phyloP scores from a whole-genome alignment of 495 filamentous ascomycete species.

The Aspergillus panamensis region DNA sequence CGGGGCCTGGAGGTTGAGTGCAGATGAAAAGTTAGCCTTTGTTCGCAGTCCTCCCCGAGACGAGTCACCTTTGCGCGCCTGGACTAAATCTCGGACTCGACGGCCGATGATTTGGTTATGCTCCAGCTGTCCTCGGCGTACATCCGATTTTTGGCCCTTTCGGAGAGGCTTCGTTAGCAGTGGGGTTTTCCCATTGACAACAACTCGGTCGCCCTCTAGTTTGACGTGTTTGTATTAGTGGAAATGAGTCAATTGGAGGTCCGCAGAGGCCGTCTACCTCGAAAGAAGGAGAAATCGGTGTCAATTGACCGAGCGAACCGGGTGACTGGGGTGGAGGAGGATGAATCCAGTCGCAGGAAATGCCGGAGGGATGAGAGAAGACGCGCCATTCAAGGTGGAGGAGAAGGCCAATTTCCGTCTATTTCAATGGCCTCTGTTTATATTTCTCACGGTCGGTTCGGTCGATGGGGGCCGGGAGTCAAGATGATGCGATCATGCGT shows the following conservation, averaged over 20 bases:
- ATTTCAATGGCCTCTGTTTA: no score
- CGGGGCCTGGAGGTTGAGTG: slow-evolving; percentile 28
- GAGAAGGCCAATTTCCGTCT: not conserved
- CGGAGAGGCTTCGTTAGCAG: slow-evolving; percentile 51
- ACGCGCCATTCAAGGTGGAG: slow-evolving; percentile 34
- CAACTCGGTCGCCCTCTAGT: slow-evolving; percentile 56
- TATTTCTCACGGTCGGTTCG: no score
- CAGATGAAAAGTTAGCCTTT: not conserved
- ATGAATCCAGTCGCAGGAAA: slow-evolving; percentile 27
- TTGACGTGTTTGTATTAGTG: slow-evolving; percentile 6
- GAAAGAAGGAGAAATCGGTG: slow-evolving; percentile 41
- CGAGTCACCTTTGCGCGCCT: slow-evolving; percentile 39
- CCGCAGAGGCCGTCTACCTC: slow-evolving; percentile 25
- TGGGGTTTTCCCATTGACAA: slow-evolving; percentile 51
- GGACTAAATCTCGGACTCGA: slow-evolving; percentile 50
- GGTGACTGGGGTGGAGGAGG: slow-evolving; percentile 12
- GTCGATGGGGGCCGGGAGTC: not conserved
- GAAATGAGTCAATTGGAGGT: slow-evolving; percentile 3
- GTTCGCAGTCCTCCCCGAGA: not conserved
- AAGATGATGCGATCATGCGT: not conserved
- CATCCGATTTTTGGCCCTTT: slow-evolving; percentile 41
- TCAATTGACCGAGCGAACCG: slow-evolving; percentile 33
- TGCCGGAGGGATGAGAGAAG: slow-evolving; percentile 36
- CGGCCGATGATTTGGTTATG: slow-evolving; percentile 65
- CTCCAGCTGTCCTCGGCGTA: slow-evolving; percentile 47